Percentiles rank a stretch among this genome's conserved stretches.
phyloP scores from a whole-genome alignment of 352 stramenopile species.

The Peronospora farinosa region DNA sequence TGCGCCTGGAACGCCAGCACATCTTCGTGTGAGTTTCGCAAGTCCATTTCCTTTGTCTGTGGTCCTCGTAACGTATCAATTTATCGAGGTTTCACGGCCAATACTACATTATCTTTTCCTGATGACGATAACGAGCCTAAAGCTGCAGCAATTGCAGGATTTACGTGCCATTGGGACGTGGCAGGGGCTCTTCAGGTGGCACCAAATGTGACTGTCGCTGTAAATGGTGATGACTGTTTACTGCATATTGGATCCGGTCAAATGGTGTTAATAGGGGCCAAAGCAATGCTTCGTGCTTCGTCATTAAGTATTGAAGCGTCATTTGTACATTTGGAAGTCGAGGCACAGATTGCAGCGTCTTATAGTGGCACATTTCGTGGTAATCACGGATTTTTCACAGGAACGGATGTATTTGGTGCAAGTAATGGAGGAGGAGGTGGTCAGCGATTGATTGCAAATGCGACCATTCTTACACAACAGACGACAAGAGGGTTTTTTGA shows the following conservation, averaged over 20 bases:
- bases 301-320: constrained; percentile 51
- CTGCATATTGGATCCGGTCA: constrained; percentile 48
- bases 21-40: constrained; percentile 44
- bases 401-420: constrained; percentile 38
- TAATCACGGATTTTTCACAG: constrained; percentile 28
- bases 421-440: constrained; percentile 55
- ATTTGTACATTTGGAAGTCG: constrained; percentile 50
- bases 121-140: background rate
- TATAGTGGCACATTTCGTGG: constrained; percentile 34
- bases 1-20: constrained; percentile 46
- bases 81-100: constrained; percentile 1
- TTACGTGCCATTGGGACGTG: constrained; percentile 55
- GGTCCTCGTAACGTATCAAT: constrained; percentile 10
- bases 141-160: constrained; percentile 19
- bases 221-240: constrained; percentile 49
- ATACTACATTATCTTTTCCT: constrained; percentile 9
- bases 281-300: constrained; percentile 33
- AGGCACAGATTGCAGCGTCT: constrained; percentile 29
- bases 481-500: constrained; percentile 49
- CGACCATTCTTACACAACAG: constrained; percentile 29
- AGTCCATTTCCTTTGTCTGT: constrained; percentile 43
- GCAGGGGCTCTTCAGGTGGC: constrained; percentile 46
- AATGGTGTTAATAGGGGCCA: constrained; percentile 39
- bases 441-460: constrained; percentile 34
- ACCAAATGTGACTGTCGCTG: constrained; percentile 28